Percentiles rank a stretch among this genome's conserved stretches.
These are phyloP conservation scores for Aspergillus luchuensis DNA, from an alignment of 2,329 filamentous ascomycete genomes.

Conservation along the genomic window DNA sequence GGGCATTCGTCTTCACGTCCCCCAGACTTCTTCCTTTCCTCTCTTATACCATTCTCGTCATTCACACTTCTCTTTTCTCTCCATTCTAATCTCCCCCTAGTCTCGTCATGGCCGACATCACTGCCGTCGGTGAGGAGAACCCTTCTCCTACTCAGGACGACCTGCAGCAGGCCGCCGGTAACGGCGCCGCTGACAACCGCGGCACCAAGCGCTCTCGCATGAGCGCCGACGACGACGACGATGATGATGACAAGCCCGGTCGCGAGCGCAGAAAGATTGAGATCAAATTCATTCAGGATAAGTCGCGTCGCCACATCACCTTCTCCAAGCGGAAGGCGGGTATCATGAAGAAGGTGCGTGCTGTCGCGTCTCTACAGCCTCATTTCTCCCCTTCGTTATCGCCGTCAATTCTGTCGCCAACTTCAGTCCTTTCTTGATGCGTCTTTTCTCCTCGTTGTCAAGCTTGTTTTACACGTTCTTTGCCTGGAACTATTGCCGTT, in stretches of 20 bases:
- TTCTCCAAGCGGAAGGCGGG: conserved; percentile 99
- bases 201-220: conserved; percentile 88
- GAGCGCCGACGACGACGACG: conserved; percentile 87
- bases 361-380: conserved; percentile 21
- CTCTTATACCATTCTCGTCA: conserved; percentile 12
- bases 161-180: conserved; percentile 63
- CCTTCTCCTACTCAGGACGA: conserved; percentile 73
- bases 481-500: background rate
- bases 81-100: conserved; percentile 2
- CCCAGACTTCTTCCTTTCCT: conserved; percentile 23
- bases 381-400: conserved; percentile 11
- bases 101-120: conserved; percentile 72
- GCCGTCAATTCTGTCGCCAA: conserved; percentile 4
- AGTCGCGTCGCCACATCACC: conserved; percentile 98
- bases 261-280: conserved; percentile 99
- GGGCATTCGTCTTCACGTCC: conserved; percentile 33
- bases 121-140: conserved; percentile 74
- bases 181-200: conserved; percentile 73
- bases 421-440: background rate
- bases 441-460: conserved; percentile 11
- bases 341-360: conserved; percentile 98
- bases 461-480: conserved; percentile 5
- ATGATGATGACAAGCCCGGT: conserved; percentile 95
- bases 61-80: conserved; percentile 16
- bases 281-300: conserved; percentile 99